Evolutionary conservation across 129 eudicot genomes (phyloP).

Genomic region (Silybum marianum): DNA sequence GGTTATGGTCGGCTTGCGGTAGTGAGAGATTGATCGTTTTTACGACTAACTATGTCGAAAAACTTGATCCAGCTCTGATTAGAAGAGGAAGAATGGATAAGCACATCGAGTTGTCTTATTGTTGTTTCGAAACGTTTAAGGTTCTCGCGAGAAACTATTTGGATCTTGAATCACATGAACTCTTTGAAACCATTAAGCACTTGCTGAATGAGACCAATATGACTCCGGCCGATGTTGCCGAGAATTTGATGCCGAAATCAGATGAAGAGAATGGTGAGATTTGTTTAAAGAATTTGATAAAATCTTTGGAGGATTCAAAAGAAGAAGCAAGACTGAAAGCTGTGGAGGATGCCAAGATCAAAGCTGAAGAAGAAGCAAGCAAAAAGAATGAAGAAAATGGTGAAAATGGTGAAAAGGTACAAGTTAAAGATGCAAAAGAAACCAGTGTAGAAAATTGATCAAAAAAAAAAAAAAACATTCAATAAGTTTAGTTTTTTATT

Average conservation of each 20-base stretch:
- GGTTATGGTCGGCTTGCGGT: conserved; percentile 55
- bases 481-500: background rate
- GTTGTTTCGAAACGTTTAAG: conserved; percentile 47
- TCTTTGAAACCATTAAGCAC: conserved; percentile 22
- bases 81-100: conserved; percentile 55
- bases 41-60: conserved; percentile 50
- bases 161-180: conserved; percentile 22
- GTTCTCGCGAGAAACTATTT: conserved; percentile 38
- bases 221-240: conserved; percentile 61
- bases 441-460: too few species aligned
- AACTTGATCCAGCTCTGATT: conserved; percentile 59
- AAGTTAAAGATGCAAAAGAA: conserved; percentile 17
- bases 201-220: conserved; percentile 39
- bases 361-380: too few species aligned
- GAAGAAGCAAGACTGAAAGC: conserved; percentile 14
- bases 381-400: too few species aligned
- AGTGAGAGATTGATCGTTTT: conserved; percentile 50
- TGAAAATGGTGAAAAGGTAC: background rate
- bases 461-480: background rate
- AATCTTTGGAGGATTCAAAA: conserved; percentile 36
- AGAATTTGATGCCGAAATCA: conserved; percentile 53
- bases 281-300: conserved; percentile 37
- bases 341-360: too few species aligned
- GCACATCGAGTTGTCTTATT: conserved; percentile 50
- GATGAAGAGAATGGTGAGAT: conserved; percentile 37